Base-by-base conservation (phyloP, 2,329 filamentous ascomycete genomes). In the Aspergillus fructus region DNA sequence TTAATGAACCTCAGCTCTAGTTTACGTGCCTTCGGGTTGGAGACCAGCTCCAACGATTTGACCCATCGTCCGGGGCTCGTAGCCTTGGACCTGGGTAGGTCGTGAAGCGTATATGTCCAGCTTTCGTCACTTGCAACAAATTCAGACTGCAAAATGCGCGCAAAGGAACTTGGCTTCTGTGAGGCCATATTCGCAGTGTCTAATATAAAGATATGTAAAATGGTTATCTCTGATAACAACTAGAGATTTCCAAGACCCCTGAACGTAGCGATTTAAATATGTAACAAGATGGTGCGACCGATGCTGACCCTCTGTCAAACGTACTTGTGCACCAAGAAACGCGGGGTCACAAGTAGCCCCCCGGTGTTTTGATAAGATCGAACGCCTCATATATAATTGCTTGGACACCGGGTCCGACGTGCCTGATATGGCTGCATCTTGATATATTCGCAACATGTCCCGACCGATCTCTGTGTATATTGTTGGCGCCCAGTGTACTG, bases 401-500 rank as follows among this genome's bases (percentile, higher is more conserved):
- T 27, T 27, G 24, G 24, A 27, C 24, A 27, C 24, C 24, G 24
- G 3, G 24, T 27, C 24, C 24, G 24, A 27, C 24, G 24, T 8
- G 24, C 24, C 24, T 27, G 24, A 9, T 27, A 7, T 27, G 24
- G 7, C 24, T 27, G 7, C 24, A 27, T 27, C 24, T 27, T 9
- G 17, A 17, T 6, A n/a, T 27, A 12, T 33, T 17, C 27, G 15
- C 21, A 27, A 19, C 24, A 46, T 46, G 43, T 27, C 24, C 24
- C 19, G 27, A 12, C 19, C 21, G n/a, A 45, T 2, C 15, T 53
- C 39, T 53, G 13, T 53, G 17, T 53, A 53, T 34, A 53, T 53
- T 34, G 13, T 53, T 5, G 49, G 49, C 17, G 49, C 49, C 24
- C 49, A 53, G 34, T 53, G 49, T n/a, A 53, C 49, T 5, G 49